Percentiles rank a stretch among this genome's conserved stretches.
Evolutionary conservation across 805 yeast species (phyloP).

Genomic region (Saturnispora dispora): DNA sequence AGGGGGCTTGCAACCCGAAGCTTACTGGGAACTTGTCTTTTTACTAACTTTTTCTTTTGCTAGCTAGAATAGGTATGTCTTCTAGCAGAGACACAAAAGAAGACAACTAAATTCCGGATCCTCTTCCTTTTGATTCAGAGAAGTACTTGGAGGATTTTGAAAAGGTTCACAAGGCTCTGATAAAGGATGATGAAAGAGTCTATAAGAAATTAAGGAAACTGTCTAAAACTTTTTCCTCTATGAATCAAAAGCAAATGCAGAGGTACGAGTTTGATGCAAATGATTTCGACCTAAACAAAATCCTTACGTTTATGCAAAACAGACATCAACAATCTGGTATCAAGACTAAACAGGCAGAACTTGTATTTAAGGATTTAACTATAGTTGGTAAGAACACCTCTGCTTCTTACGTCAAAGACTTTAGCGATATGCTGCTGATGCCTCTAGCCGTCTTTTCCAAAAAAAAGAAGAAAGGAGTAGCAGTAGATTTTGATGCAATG

Average conservation of each 20-base stretch:
- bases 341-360: constrained; percentile 32
- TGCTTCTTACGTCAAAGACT: constrained; percentile 36
- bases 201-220: constrained; percentile 13
- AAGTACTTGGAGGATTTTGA: neutral
- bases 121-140: neutral
- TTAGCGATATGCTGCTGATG: constrained; percentile 28
- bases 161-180: neutral
- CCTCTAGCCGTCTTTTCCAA: constrained; percentile 17
- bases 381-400: constrained; percentile 40
- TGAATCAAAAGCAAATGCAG: constrained; percentile 17
- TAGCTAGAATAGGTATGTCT: neutral
- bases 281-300: constrained; percentile 33
- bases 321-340: constrained; percentile 38
- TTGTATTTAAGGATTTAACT: constrained; percentile 34
- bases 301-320: constrained; percentile 30
- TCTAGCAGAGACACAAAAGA: neutral
- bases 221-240: constrained; percentile 14
- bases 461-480: neutral
- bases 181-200: neutral
- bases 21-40: neutral
- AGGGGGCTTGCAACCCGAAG: neutral
- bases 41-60: neutral
- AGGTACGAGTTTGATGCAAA: constrained; percentile 14
- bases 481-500: constrained; percentile 8
- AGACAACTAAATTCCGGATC: neutral